Evolutionary conservation across 2,329 filamentous ascomycete species (phyloP).

Genomic region (Biscogniauxia marginata): DNA sequence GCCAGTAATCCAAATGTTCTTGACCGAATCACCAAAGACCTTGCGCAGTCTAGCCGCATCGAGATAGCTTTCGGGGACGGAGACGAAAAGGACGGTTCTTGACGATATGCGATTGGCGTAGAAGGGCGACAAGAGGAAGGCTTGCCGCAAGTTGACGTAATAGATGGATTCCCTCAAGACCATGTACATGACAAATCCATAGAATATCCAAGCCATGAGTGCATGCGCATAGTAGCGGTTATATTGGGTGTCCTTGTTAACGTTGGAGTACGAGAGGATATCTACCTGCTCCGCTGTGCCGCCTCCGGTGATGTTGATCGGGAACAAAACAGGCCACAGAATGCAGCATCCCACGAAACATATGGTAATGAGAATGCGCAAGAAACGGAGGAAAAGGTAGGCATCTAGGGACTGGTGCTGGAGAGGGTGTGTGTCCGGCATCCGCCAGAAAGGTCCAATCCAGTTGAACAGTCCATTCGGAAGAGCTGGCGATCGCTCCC

Average conservation of each 20-base stretch:
- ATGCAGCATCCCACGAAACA: conserved; percentile 81
- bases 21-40: conserved; percentile 80
- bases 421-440: conserved; percentile 74
- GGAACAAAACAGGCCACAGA: conserved; percentile 83
- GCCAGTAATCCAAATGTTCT: conserved; percentile 79
- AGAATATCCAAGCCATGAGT: conserved; percentile 79
- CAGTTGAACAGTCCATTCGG: conserved; percentile 65
- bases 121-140: conserved; percentile 81
- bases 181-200: conserved; percentile 83
- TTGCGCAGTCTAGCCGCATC: conserved; percentile 73
- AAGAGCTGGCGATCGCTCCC: conserved; percentile 57
- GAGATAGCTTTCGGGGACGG: conserved; percentile 76
- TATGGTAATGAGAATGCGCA: conserved; percentile 73
- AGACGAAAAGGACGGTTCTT: conserved; percentile 84
- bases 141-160: conserved; percentile 90
- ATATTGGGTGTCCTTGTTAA: conserved; percentile 51
- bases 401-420: conserved; percentile 91
- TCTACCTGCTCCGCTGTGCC: conserved; percentile 66
- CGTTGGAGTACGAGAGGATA: conserved; percentile 75
- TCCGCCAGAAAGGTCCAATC: conserved; percentile 64
- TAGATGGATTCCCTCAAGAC: conserved; percentile 86
- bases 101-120: conserved; percentile 86
- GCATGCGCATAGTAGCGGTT: conserved; percentile 79
- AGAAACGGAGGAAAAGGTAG: conserved; percentile 85
- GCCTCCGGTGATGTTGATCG: conserved; percentile 82